phyloP scores from a whole-genome alignment of 768 basidiomycete genomes.

The Saitozyma podzolica region DNA sequence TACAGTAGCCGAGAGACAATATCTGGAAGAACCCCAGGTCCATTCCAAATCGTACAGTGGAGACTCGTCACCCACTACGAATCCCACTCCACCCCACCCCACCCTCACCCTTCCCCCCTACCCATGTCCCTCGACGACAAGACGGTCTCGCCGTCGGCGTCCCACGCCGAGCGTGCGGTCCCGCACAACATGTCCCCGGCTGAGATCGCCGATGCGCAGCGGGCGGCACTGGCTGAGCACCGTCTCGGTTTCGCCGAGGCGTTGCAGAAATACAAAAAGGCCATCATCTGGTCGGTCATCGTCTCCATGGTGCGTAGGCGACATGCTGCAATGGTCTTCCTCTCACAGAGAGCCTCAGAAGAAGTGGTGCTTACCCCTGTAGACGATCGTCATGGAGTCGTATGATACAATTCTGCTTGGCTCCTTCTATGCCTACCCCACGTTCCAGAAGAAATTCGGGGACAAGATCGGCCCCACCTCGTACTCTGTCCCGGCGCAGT shows the following conservation, averaged over 20 bases:
- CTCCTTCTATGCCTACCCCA: constrained; percentile 1
- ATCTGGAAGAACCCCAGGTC: neutral
- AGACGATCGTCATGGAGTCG: constrained; percentile 2
- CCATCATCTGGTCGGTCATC: constrained; percentile 43
- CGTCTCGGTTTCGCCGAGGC: constrained; percentile 26
- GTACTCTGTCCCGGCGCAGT: constrained; percentile 1
- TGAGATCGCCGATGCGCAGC: no score
- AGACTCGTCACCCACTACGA: neutral
- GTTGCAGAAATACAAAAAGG: constrained; percentile 37
- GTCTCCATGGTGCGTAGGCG: constrained; percentile 17
- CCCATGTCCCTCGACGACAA: neutral
- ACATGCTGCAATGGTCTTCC: no score
- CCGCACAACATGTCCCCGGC: neutral
- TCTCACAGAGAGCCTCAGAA: neutral
- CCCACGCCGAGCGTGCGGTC: neutral
- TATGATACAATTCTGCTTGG: constrained; percentile 2
- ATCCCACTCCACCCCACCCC: neutral
- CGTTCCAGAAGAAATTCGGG: constrained; percentile 3
- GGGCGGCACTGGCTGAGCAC: neutral
- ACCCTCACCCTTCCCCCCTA: neutral
- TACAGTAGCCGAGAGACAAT: neutral
- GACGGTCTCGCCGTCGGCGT: neutral
- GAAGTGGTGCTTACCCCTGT: neutral
- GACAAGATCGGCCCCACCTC: neutral
- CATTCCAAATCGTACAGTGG: neutral